Evolutionary conservation across 1,284 basidiomycete species (phyloP), one percentile per base, ranked within the genome.

Genomic region (Malassezia obtusa): DNA sequence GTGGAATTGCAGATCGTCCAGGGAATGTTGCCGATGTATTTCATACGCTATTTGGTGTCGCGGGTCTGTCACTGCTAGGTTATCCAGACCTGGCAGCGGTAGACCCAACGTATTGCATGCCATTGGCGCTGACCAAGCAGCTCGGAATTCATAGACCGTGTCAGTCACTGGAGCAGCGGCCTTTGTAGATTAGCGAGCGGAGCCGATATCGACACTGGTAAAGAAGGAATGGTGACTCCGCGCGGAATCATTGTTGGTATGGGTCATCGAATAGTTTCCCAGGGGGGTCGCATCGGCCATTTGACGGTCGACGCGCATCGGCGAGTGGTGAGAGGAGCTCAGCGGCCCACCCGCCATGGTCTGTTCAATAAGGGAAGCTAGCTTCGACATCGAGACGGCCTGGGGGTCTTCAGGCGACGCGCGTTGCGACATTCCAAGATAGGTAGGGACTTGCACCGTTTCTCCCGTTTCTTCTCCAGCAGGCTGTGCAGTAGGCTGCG

Each of bases 21-120:
- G 91, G 87, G 1, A 85, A 98, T 72, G 85, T 90, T 79, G 83
- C 84, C 1, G 92, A 98, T 67, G 91, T 98, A 11, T 98, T 95
- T 76, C 92, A 98, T 71, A 98, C 92, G 0, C 75, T 81, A 8
- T 98, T 98, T 68, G 94, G 92, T 0, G 78, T 95, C 3, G 90
- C 90, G 50, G 89, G 89, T 0, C 78, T 96, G 14, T 90, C 89
- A 0, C 77, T 96, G 9, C 78, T 95, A 7, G 88, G 88, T n/a
- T 91, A 90, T 69, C 83, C 86, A 0, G 85, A 83, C 0, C 75
- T 96, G 19, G 78, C 81, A 30, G 84, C 87, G 61, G 78, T 96
- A 24, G 92, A 96, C 73, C 92, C 92, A 0, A 84, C 95, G 19
- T 96, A 91, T 73, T 96, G 91, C 76, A 89, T 98, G 87, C 92